phyloP scores from a whole-genome alignment of 177 flowering plant species.

The Vitis hybrid region DNA sequence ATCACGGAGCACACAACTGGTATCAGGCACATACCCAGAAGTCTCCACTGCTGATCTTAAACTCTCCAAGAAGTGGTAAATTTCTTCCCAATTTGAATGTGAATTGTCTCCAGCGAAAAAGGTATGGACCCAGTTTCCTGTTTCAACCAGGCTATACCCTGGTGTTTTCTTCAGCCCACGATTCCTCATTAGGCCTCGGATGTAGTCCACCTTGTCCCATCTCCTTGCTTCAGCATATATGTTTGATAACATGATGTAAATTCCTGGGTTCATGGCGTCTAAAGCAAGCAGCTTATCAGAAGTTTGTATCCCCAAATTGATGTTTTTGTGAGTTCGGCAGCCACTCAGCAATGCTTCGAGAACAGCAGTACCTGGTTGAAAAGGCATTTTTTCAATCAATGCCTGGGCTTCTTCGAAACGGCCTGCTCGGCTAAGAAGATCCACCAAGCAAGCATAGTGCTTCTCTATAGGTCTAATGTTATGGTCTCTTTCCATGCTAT shows the following conservation, averaged over 20 bases:
- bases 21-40: conserved; percentile 31
- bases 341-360: conserved; percentile 42
- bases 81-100: conserved; percentile 30
- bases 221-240: conserved; percentile 34
- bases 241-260: conserved; percentile 33
- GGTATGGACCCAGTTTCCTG: conserved; percentile 24
- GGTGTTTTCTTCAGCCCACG: conserved; percentile 36
- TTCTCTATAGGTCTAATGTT: conserved; percentile 28
- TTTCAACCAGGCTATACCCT: conserved; percentile 33
- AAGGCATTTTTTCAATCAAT: conserved; percentile 31
- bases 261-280: conserved; percentile 34
- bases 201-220: conserved; percentile 33
- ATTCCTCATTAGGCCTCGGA: conserved; percentile 37
- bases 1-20: conserved; percentile 33
- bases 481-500: conserved; percentile 21
- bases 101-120: conserved; percentile 37
- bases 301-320: conserved; percentile 28
- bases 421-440: conserved; percentile 39
- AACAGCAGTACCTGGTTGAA: conserved; percentile 26
- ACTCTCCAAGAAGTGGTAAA: conserved; percentile 18
- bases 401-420: conserved; percentile 33
- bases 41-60: conserved; percentile 23
- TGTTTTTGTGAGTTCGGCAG: conserved; percentile 31
- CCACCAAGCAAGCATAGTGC: conserved; percentile 40
- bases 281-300: conserved; percentile 36